Base-by-base conservation (phyloP, 2,329 filamentous ascomycete genomes). In the Ceratocystis eucalypticola region DNA sequence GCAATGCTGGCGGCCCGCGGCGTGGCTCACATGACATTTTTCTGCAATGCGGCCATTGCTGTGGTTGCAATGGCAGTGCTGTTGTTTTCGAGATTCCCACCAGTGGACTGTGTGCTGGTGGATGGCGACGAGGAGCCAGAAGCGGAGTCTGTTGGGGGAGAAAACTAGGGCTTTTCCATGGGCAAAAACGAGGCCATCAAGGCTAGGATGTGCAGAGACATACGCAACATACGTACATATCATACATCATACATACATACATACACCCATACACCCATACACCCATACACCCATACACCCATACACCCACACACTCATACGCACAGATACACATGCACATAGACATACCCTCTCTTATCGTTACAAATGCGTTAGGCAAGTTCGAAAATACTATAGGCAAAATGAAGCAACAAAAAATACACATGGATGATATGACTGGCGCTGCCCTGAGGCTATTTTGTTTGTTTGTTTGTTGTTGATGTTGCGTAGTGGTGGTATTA, bases 11-110 rank as follows among this genome's bases (percentile, higher is more conserved):
- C 87, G 0, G 77, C 80, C 44, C 75, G 82, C 0, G 86, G 84
- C 0, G 80, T 80, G 70, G 79, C 82, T 0, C 80, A 86, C 66
- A 75, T 85, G 7, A 88, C 86, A 0, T 90, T 90, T 71, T 82
- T 83, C 62, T 84, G 81, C 71, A 89, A 89, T 70, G 86, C 84
- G 3, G 83, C 59, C 7, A 61, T 68, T 65, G 66, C 66, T 7
- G 59, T 68, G 48, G 30, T 63, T 33, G 66, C 66, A 4, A 65
- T 64, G 50, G 15, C 2, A 5, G 66, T 68, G 12, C 61, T 68
- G 45, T 37, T 68, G 41, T 65, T 65, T 61, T 62, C 66, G 0
- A 33, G 61, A 12, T 64, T 67, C 68, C 65, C 64, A 67, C 48
- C 62, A 55, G 57, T 63, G 33, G 62, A 44, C 22, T 48, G 65